Base-by-base conservation (phyloP, 2,329 filamentous ascomycete species). In the Coniochaeta sp. region DNA sequence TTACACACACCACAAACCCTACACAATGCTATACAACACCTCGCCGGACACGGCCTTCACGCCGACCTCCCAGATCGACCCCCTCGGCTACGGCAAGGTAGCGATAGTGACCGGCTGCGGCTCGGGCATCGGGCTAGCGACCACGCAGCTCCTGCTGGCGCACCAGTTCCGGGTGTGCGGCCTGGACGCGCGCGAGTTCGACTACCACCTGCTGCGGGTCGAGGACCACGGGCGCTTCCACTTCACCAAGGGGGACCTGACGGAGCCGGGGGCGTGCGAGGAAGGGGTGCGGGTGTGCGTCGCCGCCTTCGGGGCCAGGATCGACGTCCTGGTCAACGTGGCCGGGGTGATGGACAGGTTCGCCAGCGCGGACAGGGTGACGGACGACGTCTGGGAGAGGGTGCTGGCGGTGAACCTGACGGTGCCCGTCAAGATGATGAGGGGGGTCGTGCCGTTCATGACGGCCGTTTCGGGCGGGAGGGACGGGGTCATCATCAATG, bases 251-350 rank as follows among this genome's bases (percentile, higher is more conserved):
- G 67, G 64, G 16, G 71, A 75, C 63, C 59, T 76, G 24, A 65
- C 65, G 14, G 62, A 59, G 2, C 62, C 68, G 3, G 67, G 67
- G 4, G 69, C 68, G 19, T 71, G 68, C 52, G 72, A 75, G 44
- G 68, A 72, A 50, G 68, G 66, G 24, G 68, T 74, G 6, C 65
- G 67, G 47, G 67, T 71, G 33, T 72, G 70, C 54, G 62, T 68
- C 33, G 52, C 55, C 19, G 54, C 47, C 31, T 63, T 62, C 59
- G 62, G 60, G 58, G 67, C 61, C 1, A 66, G 66, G 19, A 66
- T 77, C 40, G 76, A 80, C 62, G 70, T 77, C 12, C 69, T 80
- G n/a, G 69, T 76, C 55, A 79, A 80, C 60, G 71, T 76, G 26
- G 77, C 77, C 0, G 77, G 77, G 28, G 65, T 79, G 19, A 26